Conservation (phyloP, 345 rosid species). For the Carallia pectinifolia region DNA sequence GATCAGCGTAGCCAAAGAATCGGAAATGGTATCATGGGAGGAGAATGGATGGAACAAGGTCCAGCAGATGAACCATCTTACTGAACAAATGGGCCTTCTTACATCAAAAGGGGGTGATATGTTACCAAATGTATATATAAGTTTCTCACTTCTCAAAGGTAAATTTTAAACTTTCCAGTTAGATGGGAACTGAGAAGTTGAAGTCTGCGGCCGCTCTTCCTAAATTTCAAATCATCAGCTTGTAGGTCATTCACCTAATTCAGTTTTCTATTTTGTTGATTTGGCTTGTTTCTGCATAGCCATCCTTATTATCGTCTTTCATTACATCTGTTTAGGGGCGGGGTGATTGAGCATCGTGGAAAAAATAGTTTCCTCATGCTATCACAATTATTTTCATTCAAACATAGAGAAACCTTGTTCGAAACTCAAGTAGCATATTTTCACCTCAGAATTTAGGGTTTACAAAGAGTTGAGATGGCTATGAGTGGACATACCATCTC, state of each 20-base stretch:
- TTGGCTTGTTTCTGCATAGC: too few relatives aligned
- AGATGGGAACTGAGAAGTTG: slow-evolving; percentile 3
- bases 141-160: slow-evolving; percentile 22
- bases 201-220: neutral
- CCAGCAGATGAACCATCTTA: slow-evolving; percentile 24
- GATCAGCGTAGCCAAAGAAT: slow-evolving; percentile 7
- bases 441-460: too few relatives aligned
- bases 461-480: too few relatives aligned
- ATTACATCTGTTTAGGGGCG: too few relatives aligned
- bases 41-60: slow-evolving; percentile 18
- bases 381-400: neutral
- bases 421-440: too few relatives aligned
- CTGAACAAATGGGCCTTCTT: slow-evolving; percentile 29
- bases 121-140: slow-evolving; percentile 5
- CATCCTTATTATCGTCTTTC: too few relatives aligned
- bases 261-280: neutral
- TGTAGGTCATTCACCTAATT: neutral
- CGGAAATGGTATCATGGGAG: slow-evolving; percentile 22
- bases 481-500: too few relatives aligned
- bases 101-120: slow-evolving; percentile 31
- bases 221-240: neutral
- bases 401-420: neutral
- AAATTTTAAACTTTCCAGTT: slow-evolving; percentile 9
- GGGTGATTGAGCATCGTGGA: neutral
- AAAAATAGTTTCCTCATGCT: neutral